Evolutionary conservation across 2,329 filamentous ascomycete species (phyloP), one percentile per base, ranked within the genome.

Genomic region (Fragosphaeria purpurea): DNA sequence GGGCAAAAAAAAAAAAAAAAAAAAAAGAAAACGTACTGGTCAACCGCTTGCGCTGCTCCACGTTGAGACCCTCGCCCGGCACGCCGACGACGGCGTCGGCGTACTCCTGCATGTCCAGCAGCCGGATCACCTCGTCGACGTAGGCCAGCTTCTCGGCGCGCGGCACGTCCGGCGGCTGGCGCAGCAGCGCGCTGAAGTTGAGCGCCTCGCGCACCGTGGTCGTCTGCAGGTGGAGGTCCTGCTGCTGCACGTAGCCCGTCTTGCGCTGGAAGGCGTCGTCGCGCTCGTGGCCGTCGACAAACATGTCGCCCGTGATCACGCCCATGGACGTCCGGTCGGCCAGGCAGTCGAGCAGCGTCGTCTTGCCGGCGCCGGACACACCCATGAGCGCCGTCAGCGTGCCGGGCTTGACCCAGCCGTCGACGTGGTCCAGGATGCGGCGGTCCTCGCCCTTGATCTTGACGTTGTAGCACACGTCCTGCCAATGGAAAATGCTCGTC

Each of bases 341-440:
- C 57, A 96, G 74, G 41, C 87, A 86, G 66, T 95, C 87, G 34
- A 96, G 71, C 31, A 96, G 77, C 1, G 89, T 95, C 0, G 90
- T 95, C 68, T 95, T 96, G 54, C 90, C 90, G 30, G 90, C 90
- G 58, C 90, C 89, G 35, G 86, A 89, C 7, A 90, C 87, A 69
- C 88, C 86, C 89, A 95, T 95, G 2, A 95, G 74, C 38, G 88
- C 89, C 11, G 89, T 95, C 49, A 95, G 67, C 13, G 88, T 95
- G 54, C 90, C 90, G 4, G 90, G 90, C 67, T 94, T 93, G 53
- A 96, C 88, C 86, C 88, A 95, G 35, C 90, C 90, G 61, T 94
- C 86, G n/a, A 95, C 86, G 56, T 93, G 74, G 60, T 95, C 84
- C 53, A 96, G 71, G 60, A 96, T 86, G 46, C 83, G 80, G 22